Conservation (phyloP, 1,139 yeast genomes). For the Candida tropicalis region DNA sequence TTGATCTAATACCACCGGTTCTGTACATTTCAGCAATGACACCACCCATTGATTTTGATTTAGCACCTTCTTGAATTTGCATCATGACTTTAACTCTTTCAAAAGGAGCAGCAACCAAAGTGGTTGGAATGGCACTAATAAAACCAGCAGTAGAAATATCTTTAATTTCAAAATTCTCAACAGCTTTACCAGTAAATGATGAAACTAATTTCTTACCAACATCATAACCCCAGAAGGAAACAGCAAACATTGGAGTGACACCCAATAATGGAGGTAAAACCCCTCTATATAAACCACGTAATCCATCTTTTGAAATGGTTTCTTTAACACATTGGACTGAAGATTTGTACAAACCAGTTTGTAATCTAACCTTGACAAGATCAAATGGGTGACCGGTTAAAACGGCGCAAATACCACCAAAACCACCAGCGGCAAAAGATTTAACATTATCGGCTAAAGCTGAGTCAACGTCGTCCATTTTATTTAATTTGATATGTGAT, state of each 20-base stretch:
- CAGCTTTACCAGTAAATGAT: conserved; percentile 40
- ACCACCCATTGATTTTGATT: conserved; percentile 54
- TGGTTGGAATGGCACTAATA: conserved; percentile 91
- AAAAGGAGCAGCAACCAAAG: conserved; percentile 94
- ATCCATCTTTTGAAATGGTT: conserved; percentile 74
- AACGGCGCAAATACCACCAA: conserved; percentile 50
- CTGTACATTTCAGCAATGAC: conserved; percentile 72
- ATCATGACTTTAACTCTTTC: conserved; percentile 94
- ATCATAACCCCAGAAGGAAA: conserved; percentile 98
- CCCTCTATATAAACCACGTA: conserved; percentile 80
- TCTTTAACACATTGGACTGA: conserved; percentile 68
- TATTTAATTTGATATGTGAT: not conserved
- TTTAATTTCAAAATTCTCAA: conserved; percentile 54
- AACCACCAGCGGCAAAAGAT: conserved; percentile 89
- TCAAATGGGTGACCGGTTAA: conserved; percentile 97
- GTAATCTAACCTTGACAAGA: conserved; percentile 87
- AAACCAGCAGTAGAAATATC: conserved; percentile 95
- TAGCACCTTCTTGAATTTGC: conserved; percentile 70
- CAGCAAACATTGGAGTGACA: conserved; percentile 98
- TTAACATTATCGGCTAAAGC: conserved; percentile 58
- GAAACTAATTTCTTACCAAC: conserved; percentile 79
- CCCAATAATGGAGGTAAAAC: conserved; percentile 90
- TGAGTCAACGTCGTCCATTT: conserved; percentile 53
- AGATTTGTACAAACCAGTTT: conserved; percentile 66
- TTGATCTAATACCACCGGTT: conserved; percentile 82